Base-by-base conservation (phyloP, 495 filamentous ascomycete genomes). In the Paragyromitra xinjiangensis region DNA sequence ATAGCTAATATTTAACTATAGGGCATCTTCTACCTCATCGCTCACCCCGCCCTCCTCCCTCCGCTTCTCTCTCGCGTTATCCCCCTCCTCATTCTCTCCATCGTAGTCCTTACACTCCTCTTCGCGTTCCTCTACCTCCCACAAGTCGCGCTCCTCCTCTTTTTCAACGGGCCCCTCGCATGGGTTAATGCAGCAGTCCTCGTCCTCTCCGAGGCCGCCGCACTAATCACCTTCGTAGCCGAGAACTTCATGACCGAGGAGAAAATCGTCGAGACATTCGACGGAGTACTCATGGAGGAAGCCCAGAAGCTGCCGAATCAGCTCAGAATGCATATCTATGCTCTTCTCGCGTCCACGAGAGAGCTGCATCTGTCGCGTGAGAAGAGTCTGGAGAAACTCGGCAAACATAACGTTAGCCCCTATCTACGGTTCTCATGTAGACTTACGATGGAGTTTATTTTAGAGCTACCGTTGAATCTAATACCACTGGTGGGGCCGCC, bases 81-180 rank as follows among this genome's bases (percentile, higher is more conserved):
- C 3, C 91, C 93, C 11, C 93, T 91, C 39, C 71, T 93, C 56
- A 85, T 87, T n/a, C 85, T 96, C 12, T 92, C 91, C 9, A 78
- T 91, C 45, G 87, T 93, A 51, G 87, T 95, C 24, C 94, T 94
- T 44, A 84, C 84, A 14, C 81, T 91, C 48, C 88, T 97, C 91
- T 98, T 99, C 84, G 85, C 91, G 80, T 90, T 97, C 84, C 92
- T 94, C 65, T 99, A 98, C 82, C 83, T 98, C 44, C 95, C 95
- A 0, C 95, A 99, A 85, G 87, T 92, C 44, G 91, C 93, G 7
- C 83, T 93, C 48, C 85, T 97, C 39, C 87, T 92, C 70, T 89
- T 98, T 80, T 90, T 96, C 64, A 94, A 93, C 69, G 95, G 95
- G 0, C 95, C 95, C 0, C 84, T 98, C 1, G 92, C 93, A 16